Conservation (phyloP, 2,329 filamentous ascomycete species). For the Pseudocercospora crystallina region DNA sequence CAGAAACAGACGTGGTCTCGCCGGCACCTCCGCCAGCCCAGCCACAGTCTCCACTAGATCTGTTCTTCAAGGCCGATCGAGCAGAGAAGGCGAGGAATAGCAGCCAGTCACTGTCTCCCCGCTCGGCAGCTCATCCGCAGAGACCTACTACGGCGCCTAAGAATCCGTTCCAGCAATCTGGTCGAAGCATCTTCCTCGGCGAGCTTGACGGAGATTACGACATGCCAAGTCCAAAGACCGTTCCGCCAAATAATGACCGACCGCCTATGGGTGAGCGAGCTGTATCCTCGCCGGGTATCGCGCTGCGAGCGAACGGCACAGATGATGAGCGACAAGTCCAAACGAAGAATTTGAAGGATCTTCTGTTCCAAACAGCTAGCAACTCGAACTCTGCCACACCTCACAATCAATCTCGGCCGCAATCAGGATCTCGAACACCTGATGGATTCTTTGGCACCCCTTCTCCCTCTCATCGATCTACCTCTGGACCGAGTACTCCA, state of each 20-base stretch:
- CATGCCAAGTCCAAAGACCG: constrained; percentile 26
- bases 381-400: constrained; percentile 22
- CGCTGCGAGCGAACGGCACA: constrained; percentile 9
- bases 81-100: constrained; percentile 64
- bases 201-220: constrained; percentile 62
- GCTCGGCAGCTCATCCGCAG: constrained; percentile 35
- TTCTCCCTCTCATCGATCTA: constrained; percentile 41
- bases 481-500: constrained; percentile 30
- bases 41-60: constrained; percentile 76
- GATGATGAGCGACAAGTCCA: constrained; percentile 53
- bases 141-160: constrained; percentile 29
- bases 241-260: constrained; percentile 23
- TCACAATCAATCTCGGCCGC: constrained; percentile 19
- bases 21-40: constrained; percentile 45
- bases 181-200: constrained; percentile 62
- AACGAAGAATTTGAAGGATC: constrained; percentile 46
- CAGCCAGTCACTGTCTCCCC: constrained; percentile 58
- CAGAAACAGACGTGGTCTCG: constrained; percentile 44
- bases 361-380: constrained; percentile 38
- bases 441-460: constrained; percentile 31
- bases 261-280: constrained; percentile 31
- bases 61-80: constrained; percentile 85
- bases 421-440: constrained; percentile 20
- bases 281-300: constrained; percentile 29
- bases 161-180: constrained; percentile 31